A percentile compares a stretch with the other conserved stretches of the same genome.
Conservation (phyloP, 164 flowering plant genomes). For the Chimonanthus praecox region DNA sequence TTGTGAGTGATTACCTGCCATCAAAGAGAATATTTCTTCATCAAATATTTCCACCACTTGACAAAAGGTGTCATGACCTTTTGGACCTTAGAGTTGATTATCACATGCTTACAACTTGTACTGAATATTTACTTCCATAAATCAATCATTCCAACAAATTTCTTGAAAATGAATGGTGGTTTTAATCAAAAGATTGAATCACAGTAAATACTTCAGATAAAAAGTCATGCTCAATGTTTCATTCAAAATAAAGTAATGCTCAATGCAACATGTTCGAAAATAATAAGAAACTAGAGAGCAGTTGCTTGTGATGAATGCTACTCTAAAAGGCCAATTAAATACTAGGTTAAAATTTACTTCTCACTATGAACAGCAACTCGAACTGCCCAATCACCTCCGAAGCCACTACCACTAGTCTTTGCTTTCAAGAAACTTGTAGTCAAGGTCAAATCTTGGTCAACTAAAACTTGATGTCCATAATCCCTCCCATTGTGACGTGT, state of each 20-base stretch:
- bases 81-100: no score
- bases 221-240: no score
- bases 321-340: neutral
- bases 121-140: no score
- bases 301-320: neutral
- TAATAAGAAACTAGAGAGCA: neutral
- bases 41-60: no score
- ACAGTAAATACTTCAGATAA: no score
- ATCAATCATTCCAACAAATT: no score
- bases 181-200: no score
- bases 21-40: no score
- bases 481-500: constrained; percentile 89
- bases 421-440: constrained; percentile 73
- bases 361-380: constrained; percentile 48
- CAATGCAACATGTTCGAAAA: neutral
- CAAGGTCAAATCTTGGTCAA: constrained; percentile 27
- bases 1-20: no score
- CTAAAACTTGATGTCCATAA: constrained; percentile 67
- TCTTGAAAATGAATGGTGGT: no score
- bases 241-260: neutral
- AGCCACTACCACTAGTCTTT: constrained; percentile 61
- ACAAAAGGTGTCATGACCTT: no score
- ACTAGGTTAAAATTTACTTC: constrained; percentile 30
- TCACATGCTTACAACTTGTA: no score
- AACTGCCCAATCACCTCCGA: constrained; percentile 98